A percentile compares a stretch with the other conserved stretches of the same genome.
These are phyloP conservation scores for Coniosporium apollinis DNA, from an alignment of 495 filamentous ascomycete species.

Conservation along the genomic window DNA sequence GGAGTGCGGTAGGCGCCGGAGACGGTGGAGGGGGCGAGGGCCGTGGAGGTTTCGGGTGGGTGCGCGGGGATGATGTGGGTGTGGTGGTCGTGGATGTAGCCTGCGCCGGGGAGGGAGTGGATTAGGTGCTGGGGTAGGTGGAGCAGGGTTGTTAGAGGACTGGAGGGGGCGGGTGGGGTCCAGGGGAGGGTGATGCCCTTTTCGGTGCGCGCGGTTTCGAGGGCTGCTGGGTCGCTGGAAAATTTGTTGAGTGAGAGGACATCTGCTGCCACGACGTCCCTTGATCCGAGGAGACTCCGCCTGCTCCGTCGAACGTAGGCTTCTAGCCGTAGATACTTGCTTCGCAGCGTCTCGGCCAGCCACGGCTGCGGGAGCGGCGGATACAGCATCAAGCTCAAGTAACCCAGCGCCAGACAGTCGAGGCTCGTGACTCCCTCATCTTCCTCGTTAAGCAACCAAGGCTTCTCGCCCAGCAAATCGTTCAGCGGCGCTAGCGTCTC, in stretches of 20 bases:
- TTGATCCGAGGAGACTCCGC: conserved; percentile 5
- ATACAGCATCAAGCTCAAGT: conserved; percentile 54
- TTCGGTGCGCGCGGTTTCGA: neutral
- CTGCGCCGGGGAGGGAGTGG: neutral
- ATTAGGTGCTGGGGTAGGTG: neutral
- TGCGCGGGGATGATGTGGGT: no score
- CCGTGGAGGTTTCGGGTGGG: no score
- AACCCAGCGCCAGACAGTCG: conserved; percentile 67
- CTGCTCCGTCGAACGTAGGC: conserved; percentile 26
- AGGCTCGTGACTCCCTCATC: conserved; percentile 35
- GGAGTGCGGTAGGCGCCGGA: neutral
- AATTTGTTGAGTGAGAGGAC: neutral
- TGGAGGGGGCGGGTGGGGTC: neutral
- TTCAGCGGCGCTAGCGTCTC: conserved; percentile 54
- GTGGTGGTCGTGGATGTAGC: neutral
- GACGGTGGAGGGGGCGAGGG: no score
- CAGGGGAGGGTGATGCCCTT: neutral
- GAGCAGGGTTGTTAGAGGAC: no score
- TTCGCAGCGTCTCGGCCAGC: conserved; percentile 44
- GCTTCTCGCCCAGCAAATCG: conserved; percentile 39
- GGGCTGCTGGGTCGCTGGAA: neutral
- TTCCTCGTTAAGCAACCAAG: conserved; percentile 33
- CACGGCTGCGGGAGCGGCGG: conserved; percentile 56
- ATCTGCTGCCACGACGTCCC: neutral
- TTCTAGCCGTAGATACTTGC: conserved; percentile 35